Evolutionary conservation across 108 stramenopile genomes (phyloP), one percentile per base, ranked within the genome.

Genomic region (Conticribra guillardii): DNA sequence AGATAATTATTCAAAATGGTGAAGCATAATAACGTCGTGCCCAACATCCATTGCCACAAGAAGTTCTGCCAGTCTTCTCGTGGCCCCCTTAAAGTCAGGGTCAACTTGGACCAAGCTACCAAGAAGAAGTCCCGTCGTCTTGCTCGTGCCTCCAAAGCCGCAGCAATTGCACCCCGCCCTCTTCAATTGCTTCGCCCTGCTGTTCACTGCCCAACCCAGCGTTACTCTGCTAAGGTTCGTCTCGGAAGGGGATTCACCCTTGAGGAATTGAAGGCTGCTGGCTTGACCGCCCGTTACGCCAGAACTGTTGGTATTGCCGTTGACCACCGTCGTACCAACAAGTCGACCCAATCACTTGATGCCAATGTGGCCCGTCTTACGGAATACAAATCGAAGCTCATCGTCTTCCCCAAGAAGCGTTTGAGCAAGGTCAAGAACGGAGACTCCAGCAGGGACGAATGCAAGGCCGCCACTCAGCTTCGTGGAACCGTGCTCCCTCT

Each of bases 11-110:
- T n/a, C n/a, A 85, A 69, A 52, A 95, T 95, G 98, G 97, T 98
- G 59, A 98, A 97, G 89, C 99, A 99, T 86, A 99, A 99, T 84
- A 99, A 99, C 76, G 83, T 97, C 74, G 76, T 99, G 84, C 97
- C 99, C 49, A 97, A 98, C 90, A 88, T 90, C 81, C 98, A 99
- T 80, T 99, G 97, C 94, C 87, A 96, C 82, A 99, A 99, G 93
- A 96, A 98, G 92, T 95, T 88, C 80, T 58, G 57, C 62, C 63
- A 84, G 59, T 84, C 89, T 77, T 87, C 89, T 60, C 90, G 94
- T 79, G 94, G 94, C 73, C 94, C 94, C n/a, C 85, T 96, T 66
- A 91, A 96, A 85, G 93, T 95, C 69, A 84, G 77, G 52, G 90
- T 98, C 54, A 80, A 87, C 79, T 82, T 99, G 72, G 84, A 98